Evolutionary conservation across 371 early-diverging fungal genomes (phyloP), one percentile per base, ranked within the genome.

Genomic region (Umbelopsis sp.): DNA sequence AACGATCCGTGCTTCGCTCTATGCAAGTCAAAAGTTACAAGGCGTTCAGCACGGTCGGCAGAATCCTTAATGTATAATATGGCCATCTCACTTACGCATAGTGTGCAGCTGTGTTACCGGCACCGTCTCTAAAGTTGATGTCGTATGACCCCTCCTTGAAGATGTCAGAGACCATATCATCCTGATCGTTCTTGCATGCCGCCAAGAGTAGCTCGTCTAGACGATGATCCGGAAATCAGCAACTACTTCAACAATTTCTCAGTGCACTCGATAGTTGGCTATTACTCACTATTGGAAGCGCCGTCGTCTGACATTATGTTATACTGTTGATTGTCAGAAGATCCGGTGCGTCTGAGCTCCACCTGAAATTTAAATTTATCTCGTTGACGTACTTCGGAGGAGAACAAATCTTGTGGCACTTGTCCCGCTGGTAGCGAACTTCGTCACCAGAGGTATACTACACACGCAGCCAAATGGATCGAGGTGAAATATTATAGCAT

Each of bases 71-170:
- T 4, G 2, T 12, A 10, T 41, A 1, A 41, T 1, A 7, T 41
- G 6, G 41, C 10, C 18, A 29, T 8, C 5, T 20, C 37, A 76
- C 75, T 76, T 87, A 89, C 90, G 87, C 86, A 68, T 88, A 86
- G 67, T 91, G 92, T 45, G 87, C 80, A 8, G 90, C 85, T 6
- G 88, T 82, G 66, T 86, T 82, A 25, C 92, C 92, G 45, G 85
- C 69, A 12, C 73, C 85, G 67, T 91, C 90, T 0, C 77, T 76
- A 73, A 80, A 82, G 73, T 89, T 88, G 67, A 89, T 73, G 62
- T 88, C 77, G 37, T 82, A 76, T 38, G 79, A 80, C 4, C 71
- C 73, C 53, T 68, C 70, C 25, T 71, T 71, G 16, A 89, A 67
- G 44, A 89, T 63, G 66, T 80, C 81, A 37, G 77, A 70, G 50